Percentiles rank a stretch among this genome's conserved stretches.
Evolutionary conservation across 495 filamentous ascomycete species (phyloP).

Genomic region (Lichenothelia convexa): DNA sequence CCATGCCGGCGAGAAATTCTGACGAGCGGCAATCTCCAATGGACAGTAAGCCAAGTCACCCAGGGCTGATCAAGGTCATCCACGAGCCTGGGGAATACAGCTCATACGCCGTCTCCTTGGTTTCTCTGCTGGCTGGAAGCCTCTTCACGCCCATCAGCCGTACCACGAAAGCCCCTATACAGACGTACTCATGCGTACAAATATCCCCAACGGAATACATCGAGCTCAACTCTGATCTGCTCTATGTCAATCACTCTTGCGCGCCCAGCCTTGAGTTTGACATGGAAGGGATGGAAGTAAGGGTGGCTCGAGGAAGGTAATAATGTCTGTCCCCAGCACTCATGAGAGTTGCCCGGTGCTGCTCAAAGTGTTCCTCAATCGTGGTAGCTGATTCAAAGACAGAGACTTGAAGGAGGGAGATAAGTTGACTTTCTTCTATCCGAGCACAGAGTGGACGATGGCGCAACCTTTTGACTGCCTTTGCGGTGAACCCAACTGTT

Average conservation of each 20-base stretch:
- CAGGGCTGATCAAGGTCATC: no score
- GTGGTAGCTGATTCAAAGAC: no score
- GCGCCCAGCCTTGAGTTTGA: conserved; percentile 54
- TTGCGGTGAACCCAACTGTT: conserved; percentile 35
- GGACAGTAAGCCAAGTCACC: no score
- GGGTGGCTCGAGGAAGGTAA: no score
- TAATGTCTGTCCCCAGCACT: no score
- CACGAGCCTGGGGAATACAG: no score
- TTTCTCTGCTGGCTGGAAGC: conserved; percentile 42
- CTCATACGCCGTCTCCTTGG: conserved; percentile 42
- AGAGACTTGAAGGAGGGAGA: conserved; percentile 34
- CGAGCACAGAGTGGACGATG: conserved; percentile 60
- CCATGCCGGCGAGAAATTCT: no score
- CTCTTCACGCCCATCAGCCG: conserved; percentile 42
- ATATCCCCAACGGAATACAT: conserved; percentile 41
- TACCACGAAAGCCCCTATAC: conserved; percentile 20
- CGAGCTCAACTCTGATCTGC: conserved; percentile 55
- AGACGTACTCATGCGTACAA: conserved; percentile 56
- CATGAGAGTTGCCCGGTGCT: no score
- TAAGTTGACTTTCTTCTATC: conserved; percentile 63
- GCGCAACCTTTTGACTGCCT: conserved; percentile 51
- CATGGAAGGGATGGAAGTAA: conserved; percentile 41
- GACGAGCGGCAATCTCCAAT: no score
- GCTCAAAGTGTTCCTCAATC: no score
- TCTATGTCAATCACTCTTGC: conserved; percentile 64